phyloP scores from a whole-genome alignment of 371 early-diverging fungal species.

The Apophysomyces sp. region DNA sequence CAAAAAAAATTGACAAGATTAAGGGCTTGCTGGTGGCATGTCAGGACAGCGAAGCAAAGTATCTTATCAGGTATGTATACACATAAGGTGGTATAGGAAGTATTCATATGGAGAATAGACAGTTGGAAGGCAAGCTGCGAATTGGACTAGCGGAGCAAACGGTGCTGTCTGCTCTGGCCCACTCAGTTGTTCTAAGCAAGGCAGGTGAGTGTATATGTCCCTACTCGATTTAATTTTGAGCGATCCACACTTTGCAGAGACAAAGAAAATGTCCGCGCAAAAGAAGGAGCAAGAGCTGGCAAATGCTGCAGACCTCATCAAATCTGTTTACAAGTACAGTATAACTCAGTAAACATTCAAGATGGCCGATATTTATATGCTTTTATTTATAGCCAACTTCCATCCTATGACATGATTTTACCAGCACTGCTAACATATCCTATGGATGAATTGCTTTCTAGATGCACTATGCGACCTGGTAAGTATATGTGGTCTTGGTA shows the following conservation, averaged over 20 bases:
- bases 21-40: slow-evolving; percentile 82
- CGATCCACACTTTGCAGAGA: slow-evolving; percentile 20
- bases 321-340: slow-evolving; percentile 86
- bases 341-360: background rate
- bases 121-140: slow-evolving; percentile 95
- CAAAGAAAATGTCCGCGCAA: slow-evolving; percentile 44
- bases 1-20: slow-evolving; percentile 85
- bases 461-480: slow-evolving; percentile 91
- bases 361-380: slow-evolving; percentile 5
- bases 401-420: slow-evolving; percentile 88
- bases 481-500: background rate
- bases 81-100: background rate
- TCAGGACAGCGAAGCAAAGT: slow-evolving; percentile 88
- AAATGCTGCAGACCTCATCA: slow-evolving; percentile 75
- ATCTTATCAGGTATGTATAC: slow-evolving; percentile 71
- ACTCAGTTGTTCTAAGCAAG: slow-evolving; percentile 65
- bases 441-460: slow-evolving; percentile 58
- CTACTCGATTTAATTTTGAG: background rate
- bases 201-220: slow-evolving; percentile 22
- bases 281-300: slow-evolving; percentile 60
- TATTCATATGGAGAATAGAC: slow-evolving; percentile 40
- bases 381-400: slow-evolving; percentile 65
- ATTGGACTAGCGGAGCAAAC: slow-evolving; percentile 98
- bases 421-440: slow-evolving; percentile 83
- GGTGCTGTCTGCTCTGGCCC: slow-evolving; percentile 86